Evolutionary conservation across 768 basidiomycete species (phyloP), one percentile per base, ranked within the genome.

Genomic region (Mycena epipterygia): DNA sequence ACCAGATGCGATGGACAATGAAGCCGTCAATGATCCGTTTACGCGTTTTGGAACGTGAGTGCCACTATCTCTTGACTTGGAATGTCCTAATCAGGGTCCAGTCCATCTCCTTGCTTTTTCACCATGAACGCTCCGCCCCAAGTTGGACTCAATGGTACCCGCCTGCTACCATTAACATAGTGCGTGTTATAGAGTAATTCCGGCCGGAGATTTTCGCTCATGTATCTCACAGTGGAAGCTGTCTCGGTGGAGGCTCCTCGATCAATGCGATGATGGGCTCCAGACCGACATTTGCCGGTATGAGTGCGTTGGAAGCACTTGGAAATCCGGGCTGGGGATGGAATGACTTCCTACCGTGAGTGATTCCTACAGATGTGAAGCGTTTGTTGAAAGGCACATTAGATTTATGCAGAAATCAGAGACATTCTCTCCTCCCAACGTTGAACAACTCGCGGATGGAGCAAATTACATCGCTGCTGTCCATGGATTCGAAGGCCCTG

Each of bases 321-420:
- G 73, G 73, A 16, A 73, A 67, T 41, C 73, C 76, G 9, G 71
- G 75, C 12, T 82, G 81, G 81, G 77, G 75, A 35, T 82, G 81
- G 81, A 75, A 79, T 29, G 74, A 74, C 25, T 76, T 81, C 62
- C 77, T 74, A 42, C 69, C 73, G 73, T 71, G 30, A 46, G 73
- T 55, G 14, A 35, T 49, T 11, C 12, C 44, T 1, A 23, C n/a
- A 5, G 25, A 6, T 48, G 4, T 30, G 13, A 23, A 21, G 6
- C 29, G 16, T 33, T n/a, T 13, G 13, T 25, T 39, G 6, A 56
- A 21, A 21, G 2, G 7, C 19, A 35, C 2, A 23, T 7, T 29
- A 74, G 73, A 44, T 74, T 58, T 19, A 74, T 74, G 73, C 73
- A 74, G 23, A 67, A 68, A 68, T 74, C 73, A 2, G 73, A 74